Evolutionary conservation across 2,329 filamentous ascomycete species (phyloP).

Genomic region (Claviceps spartinae): DNA sequence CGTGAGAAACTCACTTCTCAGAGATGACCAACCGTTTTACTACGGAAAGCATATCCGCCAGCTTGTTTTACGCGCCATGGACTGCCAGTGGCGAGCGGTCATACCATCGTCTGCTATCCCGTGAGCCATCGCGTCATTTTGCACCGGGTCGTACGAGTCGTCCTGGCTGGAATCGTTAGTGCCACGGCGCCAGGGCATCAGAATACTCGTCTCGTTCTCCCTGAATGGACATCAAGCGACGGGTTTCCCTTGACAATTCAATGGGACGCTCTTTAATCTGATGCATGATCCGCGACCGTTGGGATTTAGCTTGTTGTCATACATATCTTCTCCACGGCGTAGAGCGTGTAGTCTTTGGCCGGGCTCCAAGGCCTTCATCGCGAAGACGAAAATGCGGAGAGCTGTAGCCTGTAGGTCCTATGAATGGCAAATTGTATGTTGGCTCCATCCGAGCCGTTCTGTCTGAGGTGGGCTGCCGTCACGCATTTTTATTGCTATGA

Average conservation of each 20-base stretch:
- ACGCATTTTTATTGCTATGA: no score
- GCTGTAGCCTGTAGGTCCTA: no score
- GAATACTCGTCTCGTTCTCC: constrained; percentile 26
- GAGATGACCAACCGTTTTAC: no score
- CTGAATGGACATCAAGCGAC: constrained; percentile 28
- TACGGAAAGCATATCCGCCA: no score
- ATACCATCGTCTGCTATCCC: constrained; percentile 11
- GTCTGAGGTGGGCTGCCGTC: no score
- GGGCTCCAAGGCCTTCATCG: no score
- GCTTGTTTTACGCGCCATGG: constrained; percentile 3
- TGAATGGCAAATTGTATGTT: no score
- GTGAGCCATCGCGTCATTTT: constrained; percentile 19
- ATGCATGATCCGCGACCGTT: constrained; percentile 22
- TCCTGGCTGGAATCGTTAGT: constrained; percentile 3
- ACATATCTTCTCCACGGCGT: neutral
- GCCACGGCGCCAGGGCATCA: constrained; percentile 23
- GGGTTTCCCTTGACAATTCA: constrained; percentile 34
- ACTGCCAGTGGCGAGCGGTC: constrained; percentile 10
- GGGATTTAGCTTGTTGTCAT: no score
- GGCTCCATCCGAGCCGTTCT: no score
- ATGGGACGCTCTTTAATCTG: constrained; percentile 27
- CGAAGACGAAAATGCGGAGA: no score
- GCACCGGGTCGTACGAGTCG: constrained; percentile 10
- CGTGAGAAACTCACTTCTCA: neutral
- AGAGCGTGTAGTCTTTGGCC: neutral